Percentiles rank a stretch among this genome's conserved stretches.
These are phyloP conservation scores for Exophiala xenobiotica DNA, from an alignment of 2,329 filamentous ascomycete species.

Conservation along the genomic window DNA sequence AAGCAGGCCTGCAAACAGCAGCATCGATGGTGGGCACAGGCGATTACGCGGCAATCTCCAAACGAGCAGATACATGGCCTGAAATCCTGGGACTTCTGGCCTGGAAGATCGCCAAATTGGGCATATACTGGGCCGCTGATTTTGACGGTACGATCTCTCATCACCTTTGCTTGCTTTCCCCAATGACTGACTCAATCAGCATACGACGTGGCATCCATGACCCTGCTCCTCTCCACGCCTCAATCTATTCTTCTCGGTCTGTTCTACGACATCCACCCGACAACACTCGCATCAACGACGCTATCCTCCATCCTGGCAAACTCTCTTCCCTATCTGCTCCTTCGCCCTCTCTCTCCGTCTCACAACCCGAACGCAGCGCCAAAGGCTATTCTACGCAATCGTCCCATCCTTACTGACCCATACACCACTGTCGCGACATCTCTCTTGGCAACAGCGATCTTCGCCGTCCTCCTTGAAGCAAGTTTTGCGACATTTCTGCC, in stretches of 20 bases:
- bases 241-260: slow-evolving; percentile 71
- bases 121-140: slow-evolving; percentile 68
- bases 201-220: slow-evolving; percentile 65
- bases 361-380: slow-evolving; percentile 56
- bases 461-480: slow-evolving; percentile 69
- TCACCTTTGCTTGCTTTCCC: background rate
- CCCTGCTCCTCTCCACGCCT: slow-evolving; percentile 71
- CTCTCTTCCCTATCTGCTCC: slow-evolving; percentile 70
- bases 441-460: slow-evolving; percentile 69
- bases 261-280: slow-evolving; percentile 70
- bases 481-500: slow-evolving; percentile 71
- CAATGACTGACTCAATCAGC: slow-evolving; percentile 39
- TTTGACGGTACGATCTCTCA: slow-evolving; percentile 57
- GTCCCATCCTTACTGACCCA: slow-evolving; percentile 64
- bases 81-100: slow-evolving; percentile 58
- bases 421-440: slow-evolving; percentile 64
- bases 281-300: slow-evolving; percentile 62
- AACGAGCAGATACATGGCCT: slow-evolving; percentile 60
- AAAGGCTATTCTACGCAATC: slow-evolving; percentile 53
- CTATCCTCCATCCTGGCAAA: slow-evolving; percentile 67
- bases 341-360: slow-evolving; percentile 65
- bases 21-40: slow-evolving; percentile 60
- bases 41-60: slow-evolving; percentile 67
- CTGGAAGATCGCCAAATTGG: slow-evolving; percentile 65
- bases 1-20: slow-evolving; percentile 63